Evolutionary conservation across 2,329 filamentous ascomycete species (phyloP), one percentile per base, ranked within the genome.

Genomic region (Aspergillus amoenus): DNA sequence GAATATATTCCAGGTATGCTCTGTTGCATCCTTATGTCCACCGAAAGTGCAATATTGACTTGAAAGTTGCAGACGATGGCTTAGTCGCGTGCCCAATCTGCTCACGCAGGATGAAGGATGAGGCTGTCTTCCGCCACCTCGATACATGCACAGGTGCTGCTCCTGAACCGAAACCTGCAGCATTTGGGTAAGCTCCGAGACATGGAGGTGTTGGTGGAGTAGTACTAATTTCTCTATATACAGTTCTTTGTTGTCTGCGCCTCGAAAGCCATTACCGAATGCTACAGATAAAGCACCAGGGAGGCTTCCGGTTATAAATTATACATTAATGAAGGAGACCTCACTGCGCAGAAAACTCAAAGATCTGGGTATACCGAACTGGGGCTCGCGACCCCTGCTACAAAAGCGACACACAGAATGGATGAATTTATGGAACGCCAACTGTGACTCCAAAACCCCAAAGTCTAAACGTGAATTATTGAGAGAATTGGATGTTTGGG

Each of bases 381-480:
- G 78, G 58, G 94, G 94, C 1, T 74, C 82, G 0, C 88, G 88
- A 45, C 78, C 82, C 45, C 79, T 93, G 1, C 79, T 97, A 53
- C 88, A 93, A 70, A 84, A 82, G 63, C 84, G 95, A 17, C 93
- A 97, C 68, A 90, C 85, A 22, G 94, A 99, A 73, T 99, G 93
- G 93, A 82, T 94, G 51, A 97, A 94, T 39, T 77, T 99, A 17
- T 97, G 91, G 89, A 99, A 99, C 72, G 90, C 95, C 11, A 99
- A 99, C 70, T 96, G 92, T 75, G 94, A 99, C 73, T 89, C 93
- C 2, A 84, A 83, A 37, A 79, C 79, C 2, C 91, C 91, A 0
- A 89, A 88, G 69, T 80, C 81, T 11, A 91, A 90, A 61, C 69
- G 76, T 6, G 88, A 94, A 56, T 74, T 99, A 4, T 74, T 96